Percentiles rank a stretch among this genome's conserved stretches.
These are phyloP conservation scores for Coprinopsis marcescibilis DNA, from an alignment of 768 basidiomycete genomes.

Conservation along the genomic window DNA sequence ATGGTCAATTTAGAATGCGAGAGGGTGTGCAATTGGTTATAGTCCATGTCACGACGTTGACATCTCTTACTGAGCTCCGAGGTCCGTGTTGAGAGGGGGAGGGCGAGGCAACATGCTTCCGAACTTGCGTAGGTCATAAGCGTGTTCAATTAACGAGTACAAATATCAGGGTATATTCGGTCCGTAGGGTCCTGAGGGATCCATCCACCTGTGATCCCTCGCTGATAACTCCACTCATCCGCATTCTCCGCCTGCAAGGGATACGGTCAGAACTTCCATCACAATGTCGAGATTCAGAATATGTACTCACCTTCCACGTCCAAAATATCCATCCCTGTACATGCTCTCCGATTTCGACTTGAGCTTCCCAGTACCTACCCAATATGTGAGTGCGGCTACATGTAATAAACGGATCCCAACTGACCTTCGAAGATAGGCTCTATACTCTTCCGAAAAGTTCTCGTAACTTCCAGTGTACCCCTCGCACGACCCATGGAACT, in stretches of 20 bases:
- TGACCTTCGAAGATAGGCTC: slow-evolving; percentile 54
- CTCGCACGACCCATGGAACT: slow-evolving; percentile 54
- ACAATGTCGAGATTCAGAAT: too few relatives aligned
- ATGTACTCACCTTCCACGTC: slow-evolving; percentile 64
- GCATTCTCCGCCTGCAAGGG: slow-evolving; percentile 55
- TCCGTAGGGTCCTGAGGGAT: slow-evolving; percentile 68
- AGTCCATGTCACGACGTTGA: too few relatives aligned
- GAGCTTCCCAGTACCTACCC: slow-evolving; percentile 71
- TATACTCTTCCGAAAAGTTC: slow-evolving; percentile 59
- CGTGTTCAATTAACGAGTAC: slow-evolving; percentile 26
- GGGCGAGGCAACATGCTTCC: too few relatives aligned
- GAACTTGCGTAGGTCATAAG: not conserved
- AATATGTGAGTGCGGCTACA: not conserved
- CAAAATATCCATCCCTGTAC: slow-evolving; percentile 71
- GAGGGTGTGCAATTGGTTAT: too few relatives aligned
- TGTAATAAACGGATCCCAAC: slow-evolving; percentile 17
- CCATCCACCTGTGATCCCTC: slow-evolving; percentile 71
- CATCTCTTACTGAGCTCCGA: too few relatives aligned
- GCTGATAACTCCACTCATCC: slow-evolving; percentile 75
- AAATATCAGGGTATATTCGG: slow-evolving; percentile 59
- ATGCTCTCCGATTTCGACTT: slow-evolving; percentile 67
- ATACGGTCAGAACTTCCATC: not conserved
- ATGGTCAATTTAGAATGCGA: too few relatives aligned
- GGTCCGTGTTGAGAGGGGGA: too few relatives aligned
- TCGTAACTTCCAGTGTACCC: slow-evolving; percentile 56